Percentiles rank a stretch among this genome's conserved stretches.
Conservation (phyloP, 257 asterid genomes). For the Rauvolfia tetraphylla region DNA sequence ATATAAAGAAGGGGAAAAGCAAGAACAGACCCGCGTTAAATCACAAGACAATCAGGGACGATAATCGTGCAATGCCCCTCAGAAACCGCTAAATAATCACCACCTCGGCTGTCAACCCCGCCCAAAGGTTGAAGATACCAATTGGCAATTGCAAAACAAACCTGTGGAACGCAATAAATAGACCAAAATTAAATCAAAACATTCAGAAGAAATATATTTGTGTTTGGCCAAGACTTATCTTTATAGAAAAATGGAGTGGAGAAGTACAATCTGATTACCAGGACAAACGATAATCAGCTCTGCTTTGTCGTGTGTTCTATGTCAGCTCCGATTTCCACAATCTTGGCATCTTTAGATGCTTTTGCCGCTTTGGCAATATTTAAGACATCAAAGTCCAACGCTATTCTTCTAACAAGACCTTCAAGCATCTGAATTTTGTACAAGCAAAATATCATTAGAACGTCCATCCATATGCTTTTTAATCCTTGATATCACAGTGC, state of each 20-base stretch:
- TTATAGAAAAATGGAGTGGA: not conserved
- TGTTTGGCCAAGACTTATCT: not conserved
- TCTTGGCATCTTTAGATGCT: conserved; percentile 67
- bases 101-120: not conserved
- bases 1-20: too few relatives aligned
- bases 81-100: not conserved
- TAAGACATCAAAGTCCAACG: conserved; percentile 82
- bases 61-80: too few relatives aligned
- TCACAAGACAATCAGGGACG: too few relatives aligned
- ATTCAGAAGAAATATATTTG: too few relatives aligned
- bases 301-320: conserved; percentile 66
- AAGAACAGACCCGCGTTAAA: too few relatives aligned
- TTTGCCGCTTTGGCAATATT: conserved; percentile 74
- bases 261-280: conserved; percentile 21
- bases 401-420: conserved; percentile 70
- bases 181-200: too few relatives aligned
- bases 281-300: conserved; percentile 27
- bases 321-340: conserved; percentile 90
- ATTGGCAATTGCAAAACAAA: too few relatives aligned
- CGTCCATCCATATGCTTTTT: not conserved
- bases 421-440: conserved; percentile 64
- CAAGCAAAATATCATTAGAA: not conserved
- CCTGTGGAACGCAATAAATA: not conserved
- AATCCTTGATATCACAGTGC: not conserved
- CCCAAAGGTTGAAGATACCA: not conserved